Evolutionary conservation across 805 yeast species (phyloP).

Genomic region (Zygoascus ofunaensis): DNA sequence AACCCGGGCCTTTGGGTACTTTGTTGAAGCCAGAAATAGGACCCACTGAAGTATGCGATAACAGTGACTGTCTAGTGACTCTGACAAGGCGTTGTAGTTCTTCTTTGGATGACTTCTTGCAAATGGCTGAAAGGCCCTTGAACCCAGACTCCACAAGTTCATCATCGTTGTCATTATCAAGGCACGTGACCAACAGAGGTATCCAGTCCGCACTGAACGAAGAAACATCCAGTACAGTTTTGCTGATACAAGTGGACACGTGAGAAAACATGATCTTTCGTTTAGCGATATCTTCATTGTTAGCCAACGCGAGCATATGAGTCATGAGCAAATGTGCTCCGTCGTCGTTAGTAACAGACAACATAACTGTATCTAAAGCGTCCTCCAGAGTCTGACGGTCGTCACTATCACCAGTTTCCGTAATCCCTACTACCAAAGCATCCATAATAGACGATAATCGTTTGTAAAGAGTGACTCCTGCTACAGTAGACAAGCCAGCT

Average conservation of each 20-base stretch:
- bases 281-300: conserved; percentile 60
- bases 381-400: conserved; percentile 25
- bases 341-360: conserved; percentile 64
- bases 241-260: conserved; percentile 60
- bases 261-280: conserved; percentile 40
- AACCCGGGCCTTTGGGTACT: conserved; percentile 71
- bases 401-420: conserved; percentile 40
- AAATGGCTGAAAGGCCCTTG: conserved; percentile 54
- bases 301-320: conserved; percentile 65
- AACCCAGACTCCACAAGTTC: conserved; percentile 57
- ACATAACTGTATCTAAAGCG: conserved; percentile 60
- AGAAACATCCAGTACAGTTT: conserved; percentile 56
- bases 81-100: conserved; percentile 65
- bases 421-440: conserved; percentile 40
- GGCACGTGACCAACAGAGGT: conserved; percentile 53
- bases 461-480: conserved; percentile 71
- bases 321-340: conserved; percentile 81
- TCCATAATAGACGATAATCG: conserved; percentile 67
- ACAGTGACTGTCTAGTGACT: conserved; percentile 71
- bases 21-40: conserved; percentile 56
- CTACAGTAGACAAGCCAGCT: conserved; percentile 80
- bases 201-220: conserved; percentile 70
- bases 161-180: conserved; percentile 55
- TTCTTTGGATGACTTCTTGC: conserved; percentile 66
- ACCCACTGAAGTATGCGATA: conserved; percentile 51